Evolutionary conservation across 2,329 filamentous ascomycete species (phyloP).

Genomic region (Cercospora zeina): DNA sequence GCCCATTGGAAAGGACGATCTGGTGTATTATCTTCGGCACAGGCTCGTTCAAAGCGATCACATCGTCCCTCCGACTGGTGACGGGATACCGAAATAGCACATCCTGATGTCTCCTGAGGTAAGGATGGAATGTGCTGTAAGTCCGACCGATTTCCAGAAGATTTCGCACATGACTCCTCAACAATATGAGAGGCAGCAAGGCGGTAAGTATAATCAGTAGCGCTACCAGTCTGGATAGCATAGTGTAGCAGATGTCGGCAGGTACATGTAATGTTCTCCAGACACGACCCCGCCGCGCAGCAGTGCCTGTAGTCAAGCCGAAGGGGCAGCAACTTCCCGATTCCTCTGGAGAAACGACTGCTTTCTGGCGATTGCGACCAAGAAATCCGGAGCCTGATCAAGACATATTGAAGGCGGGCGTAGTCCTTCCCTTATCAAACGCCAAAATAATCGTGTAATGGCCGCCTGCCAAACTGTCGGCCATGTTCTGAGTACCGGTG

Average conservation of each 20-base stretch:
- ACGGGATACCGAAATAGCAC: conserved; percentile 28
- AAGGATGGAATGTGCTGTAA: conserved; percentile 31
- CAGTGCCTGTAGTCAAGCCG: background rate
- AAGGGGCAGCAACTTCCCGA: background rate
- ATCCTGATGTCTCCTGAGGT: conserved; percentile 25
- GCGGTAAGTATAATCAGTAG: conserved; percentile 11
- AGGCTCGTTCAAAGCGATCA: conserved; percentile 14
- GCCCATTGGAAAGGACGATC: conserved; percentile 32
- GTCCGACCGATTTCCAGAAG: conserved; percentile 30
- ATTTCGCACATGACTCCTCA: conserved; percentile 30
- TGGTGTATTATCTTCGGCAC: conserved; percentile 35
- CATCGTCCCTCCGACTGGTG: conserved; percentile 2
- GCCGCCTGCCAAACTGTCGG: background rate
- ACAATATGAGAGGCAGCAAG: conserved; percentile 6
- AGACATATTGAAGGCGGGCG: background rate
- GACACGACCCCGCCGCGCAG: background rate
- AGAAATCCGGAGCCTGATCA: background rate
- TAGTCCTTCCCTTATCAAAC: background rate
- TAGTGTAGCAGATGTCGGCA: background rate
- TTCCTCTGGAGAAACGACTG: background rate
- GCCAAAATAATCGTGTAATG: background rate
- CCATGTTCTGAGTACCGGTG: background rate
- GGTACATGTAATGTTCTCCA: background rate
- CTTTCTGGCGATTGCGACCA: conserved; percentile 1
- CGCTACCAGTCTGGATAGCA: conserved; percentile 20